These are phyloP conservation scores for Pichia sp. DNA, from an alignment of 1,139 yeast genomes.

Conservation along the genomic window DNA sequence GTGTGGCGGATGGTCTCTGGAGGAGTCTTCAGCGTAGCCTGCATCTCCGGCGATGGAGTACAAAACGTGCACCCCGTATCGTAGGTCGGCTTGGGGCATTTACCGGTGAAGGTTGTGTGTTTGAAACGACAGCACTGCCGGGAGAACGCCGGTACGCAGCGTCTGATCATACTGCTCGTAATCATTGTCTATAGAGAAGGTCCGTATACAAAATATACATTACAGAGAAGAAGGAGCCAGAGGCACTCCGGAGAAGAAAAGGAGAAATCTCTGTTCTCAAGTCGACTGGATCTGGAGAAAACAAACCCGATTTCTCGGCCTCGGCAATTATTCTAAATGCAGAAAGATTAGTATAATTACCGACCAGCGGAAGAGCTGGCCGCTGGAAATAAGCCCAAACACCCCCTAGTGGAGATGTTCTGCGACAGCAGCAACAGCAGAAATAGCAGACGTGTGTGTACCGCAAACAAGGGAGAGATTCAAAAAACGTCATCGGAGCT, in stretches of 20 bases:
- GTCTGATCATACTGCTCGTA: neutral
- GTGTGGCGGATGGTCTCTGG: conserved; percentile 42
- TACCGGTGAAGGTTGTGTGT: conserved; percentile 9
- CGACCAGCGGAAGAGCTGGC: no score
- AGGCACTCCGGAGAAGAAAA: no score
- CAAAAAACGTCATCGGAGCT: neutral
- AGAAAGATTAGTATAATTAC: neutral
- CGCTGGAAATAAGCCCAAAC: no score
- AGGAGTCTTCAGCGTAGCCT: conserved; percentile 11
- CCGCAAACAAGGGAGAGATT: neutral
- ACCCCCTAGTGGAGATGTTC: no score
- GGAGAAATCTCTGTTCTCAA: neutral
- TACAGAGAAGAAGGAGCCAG: no score
- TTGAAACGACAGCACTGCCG: neutral
- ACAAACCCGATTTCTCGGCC: neutral
- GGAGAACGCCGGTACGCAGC: neutral
- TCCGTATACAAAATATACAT: neutral
- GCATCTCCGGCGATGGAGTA: conserved; percentile 32
- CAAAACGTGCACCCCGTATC: conserved; percentile 67
- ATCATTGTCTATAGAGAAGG: neutral
- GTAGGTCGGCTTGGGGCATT: conserved; percentile 48
- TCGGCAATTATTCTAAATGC: neutral
- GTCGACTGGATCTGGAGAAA: neutral
- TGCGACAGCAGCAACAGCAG: no score
- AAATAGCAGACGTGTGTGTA: neutral